A percentile compares a stretch with the other conserved stretches of the same genome.
Conservation (phyloP, 192 early-diverging fungal genomes). For the Phlyctochytrium planicorne region DNA sequence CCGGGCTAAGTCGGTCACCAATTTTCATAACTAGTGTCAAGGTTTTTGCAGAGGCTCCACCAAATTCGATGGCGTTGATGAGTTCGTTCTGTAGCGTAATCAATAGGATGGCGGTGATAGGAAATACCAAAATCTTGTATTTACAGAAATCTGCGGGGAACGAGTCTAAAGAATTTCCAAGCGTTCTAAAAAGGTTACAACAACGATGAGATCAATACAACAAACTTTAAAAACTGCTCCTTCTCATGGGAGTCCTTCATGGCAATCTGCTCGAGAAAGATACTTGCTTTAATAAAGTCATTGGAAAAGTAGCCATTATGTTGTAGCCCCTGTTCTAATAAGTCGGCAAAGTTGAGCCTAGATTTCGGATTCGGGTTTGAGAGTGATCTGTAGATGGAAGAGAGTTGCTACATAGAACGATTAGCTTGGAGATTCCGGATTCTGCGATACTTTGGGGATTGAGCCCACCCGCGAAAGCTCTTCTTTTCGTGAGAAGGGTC, state of each 20-base stretch:
- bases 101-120: not conserved
- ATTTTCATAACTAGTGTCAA: constrained; percentile 81
- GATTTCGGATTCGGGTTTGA: constrained; percentile 57
- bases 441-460: constrained; percentile 52
- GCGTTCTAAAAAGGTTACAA: constrained; percentile 57
- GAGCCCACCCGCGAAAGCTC: constrained; percentile 41
- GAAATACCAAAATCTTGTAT: constrained; percentile 69
- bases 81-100: constrained; percentile 71
- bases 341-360: constrained; percentile 63
- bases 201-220: not conserved
- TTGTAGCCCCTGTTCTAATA: constrained; percentile 64
- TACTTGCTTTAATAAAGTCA: constrained; percentile 76
- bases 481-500: constrained; percentile 31
- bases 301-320: constrained; percentile 74
- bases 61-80: constrained; percentile 61
- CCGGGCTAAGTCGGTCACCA: constrained; percentile 59
- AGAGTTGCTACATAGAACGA: constrained; percentile 32
- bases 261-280: constrained; percentile 89
- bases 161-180: constrained; percentile 68
- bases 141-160: constrained; percentile 83
- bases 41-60: constrained; percentile 46
- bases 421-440: not conserved
- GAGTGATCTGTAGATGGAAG: constrained; percentile 61
- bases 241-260: constrained; percentile 89
- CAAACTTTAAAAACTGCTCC: constrained; percentile 62